Percentiles rank a stretch among this genome's conserved stretches.
Conservation (phyloP, 805 yeast genomes). For the Yarrowia hollandica region DNA sequence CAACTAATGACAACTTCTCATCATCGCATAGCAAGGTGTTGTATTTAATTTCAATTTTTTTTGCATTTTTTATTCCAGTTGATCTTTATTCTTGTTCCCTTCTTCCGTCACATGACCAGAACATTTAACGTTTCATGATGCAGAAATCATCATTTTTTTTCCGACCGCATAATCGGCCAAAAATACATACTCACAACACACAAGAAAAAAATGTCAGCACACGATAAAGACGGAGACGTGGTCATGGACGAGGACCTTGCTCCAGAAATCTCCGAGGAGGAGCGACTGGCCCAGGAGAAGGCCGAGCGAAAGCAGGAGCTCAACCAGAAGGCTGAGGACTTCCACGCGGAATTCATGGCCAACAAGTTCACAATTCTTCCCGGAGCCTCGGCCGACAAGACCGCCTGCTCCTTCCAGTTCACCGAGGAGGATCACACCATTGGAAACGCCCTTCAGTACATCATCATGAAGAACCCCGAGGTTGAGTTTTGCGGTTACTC, state of each 20-base stretch:
- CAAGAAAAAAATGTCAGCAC: slow-evolving; percentile 16
- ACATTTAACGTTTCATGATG: not conserved
- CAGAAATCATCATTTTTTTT: slow-evolving; percentile 17
- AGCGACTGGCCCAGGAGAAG: slow-evolving; percentile 20
- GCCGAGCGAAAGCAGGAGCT: slow-evolving; percentile 29
- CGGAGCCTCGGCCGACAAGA: slow-evolving; percentile 89
- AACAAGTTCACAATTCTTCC: slow-evolving; percentile 50
- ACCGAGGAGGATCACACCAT: slow-evolving; percentile 93
- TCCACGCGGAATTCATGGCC: slow-evolving; percentile 18
- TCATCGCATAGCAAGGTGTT: too few relatives aligned
- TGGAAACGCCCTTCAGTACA: slow-evolving; percentile 90
- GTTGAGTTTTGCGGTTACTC: slow-evolving; percentile 98
- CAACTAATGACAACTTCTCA: too few relatives aligned
- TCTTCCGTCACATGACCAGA: slow-evolving; percentile 21
- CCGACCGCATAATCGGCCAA: slow-evolving; percentile 18
- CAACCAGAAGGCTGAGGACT: slow-evolving; percentile 28
- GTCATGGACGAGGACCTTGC: slow-evolving; percentile 23
- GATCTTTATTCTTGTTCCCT: too few relatives aligned
- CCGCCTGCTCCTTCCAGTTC: slow-evolving; percentile 92
- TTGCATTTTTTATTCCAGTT: too few relatives aligned
- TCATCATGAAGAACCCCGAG: slow-evolving; percentile 96
- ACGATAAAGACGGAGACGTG: slow-evolving; percentile 26
- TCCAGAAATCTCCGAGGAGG: slow-evolving; percentile 25
- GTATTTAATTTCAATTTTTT: too few relatives aligned
- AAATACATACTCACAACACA: slow-evolving; percentile 5